A percentile compares a stretch with the other conserved stretches of the same genome.
phyloP scores from a whole-genome alignment of 805 yeast species.

The Hanseniaspora meyeri region DNA sequence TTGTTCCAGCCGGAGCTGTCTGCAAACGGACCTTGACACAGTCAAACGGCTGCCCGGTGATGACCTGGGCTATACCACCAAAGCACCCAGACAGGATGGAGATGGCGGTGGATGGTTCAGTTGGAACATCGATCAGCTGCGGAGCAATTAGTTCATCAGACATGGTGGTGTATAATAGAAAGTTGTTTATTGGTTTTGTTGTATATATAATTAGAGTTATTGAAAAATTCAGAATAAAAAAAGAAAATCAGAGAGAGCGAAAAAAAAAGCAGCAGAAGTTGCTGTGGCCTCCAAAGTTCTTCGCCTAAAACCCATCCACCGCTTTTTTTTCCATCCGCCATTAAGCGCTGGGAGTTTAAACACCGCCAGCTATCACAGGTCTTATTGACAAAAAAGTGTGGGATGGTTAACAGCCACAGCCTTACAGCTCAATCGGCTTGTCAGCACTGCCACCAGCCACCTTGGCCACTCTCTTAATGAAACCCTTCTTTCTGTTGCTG shows the following conservation, averaged over 20 bases:
- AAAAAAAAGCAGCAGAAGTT: too few relatives aligned
- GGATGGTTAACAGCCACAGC: too few relatives aligned
- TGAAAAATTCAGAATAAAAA: too few relatives aligned
- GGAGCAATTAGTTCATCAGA: constrained; percentile 27
- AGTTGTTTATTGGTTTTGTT: not conserved
- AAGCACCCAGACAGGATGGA: constrained; percentile 84
- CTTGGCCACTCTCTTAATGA: not conserved
- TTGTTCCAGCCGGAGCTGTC: constrained; percentile 61
- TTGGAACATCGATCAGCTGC: constrained; percentile 25
- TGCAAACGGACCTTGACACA: constrained; percentile 89
- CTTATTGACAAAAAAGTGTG: too few relatives aligned
- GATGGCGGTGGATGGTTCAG: constrained; percentile 39
- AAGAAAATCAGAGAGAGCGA: too few relatives aligned
- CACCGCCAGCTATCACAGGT: not conserved
- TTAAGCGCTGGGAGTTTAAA: too few relatives aligned
- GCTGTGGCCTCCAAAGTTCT: too few relatives aligned
- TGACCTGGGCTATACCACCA: constrained; percentile 92
- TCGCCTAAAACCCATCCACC: not conserved
- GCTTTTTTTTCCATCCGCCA: constrained; percentile 16
- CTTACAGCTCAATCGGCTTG: not conserved
- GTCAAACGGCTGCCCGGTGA: constrained; percentile 93
- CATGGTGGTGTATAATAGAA: constrained; percentile 16
- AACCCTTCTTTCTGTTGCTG: constrained; percentile 38
- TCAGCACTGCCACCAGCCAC: not conserved
- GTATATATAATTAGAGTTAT: not conserved